Conservation (phyloP, 257 asterid genomes). For the Orobanche coerulescens region DNA sequence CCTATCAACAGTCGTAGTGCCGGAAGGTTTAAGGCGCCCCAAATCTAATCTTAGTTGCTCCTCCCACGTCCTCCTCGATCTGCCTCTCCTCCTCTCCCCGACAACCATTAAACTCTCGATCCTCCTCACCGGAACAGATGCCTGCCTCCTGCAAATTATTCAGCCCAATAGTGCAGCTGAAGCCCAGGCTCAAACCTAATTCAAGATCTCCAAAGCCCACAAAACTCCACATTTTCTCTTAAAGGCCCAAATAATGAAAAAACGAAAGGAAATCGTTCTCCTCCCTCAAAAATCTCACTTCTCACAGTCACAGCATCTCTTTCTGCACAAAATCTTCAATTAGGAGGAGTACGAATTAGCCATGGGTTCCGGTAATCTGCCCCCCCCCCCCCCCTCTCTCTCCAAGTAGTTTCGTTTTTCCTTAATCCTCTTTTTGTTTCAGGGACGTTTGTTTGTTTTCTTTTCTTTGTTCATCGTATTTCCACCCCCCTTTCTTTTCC, state of each 20-base stretch:
- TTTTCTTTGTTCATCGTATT: not conserved
- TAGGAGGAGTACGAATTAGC: slow-evolving; percentile 2
- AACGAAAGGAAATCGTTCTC: not conserved
- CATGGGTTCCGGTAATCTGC: slow-evolving; percentile 67
- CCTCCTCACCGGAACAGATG: too few relatives aligned
- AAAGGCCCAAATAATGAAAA: slow-evolving; percentile 1
- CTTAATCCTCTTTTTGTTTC: slow-evolving; percentile 15
- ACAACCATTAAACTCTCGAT: too few relatives aligned
- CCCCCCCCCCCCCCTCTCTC: not conserved
- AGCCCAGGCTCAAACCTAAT: not conserved
- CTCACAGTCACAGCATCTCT: not conserved
- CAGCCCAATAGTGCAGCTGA: not conserved
- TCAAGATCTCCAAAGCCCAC: slow-evolving; percentile 5
- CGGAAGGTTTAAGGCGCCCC: too few relatives aligned
- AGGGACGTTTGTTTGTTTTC: not conserved
- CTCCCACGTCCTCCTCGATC: too few relatives aligned
- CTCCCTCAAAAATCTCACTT: not conserved
- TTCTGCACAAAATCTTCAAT: slow-evolving; percentile 22
- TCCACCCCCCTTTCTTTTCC: not conserved
- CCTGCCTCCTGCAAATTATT: too few relatives aligned
- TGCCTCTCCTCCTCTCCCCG: too few relatives aligned
- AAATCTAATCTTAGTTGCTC: too few relatives aligned
- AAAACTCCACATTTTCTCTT: not conserved
- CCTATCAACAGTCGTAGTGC: too few relatives aligned
- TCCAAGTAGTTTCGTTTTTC: not conserved